Conservation (phyloP, 1,139 yeast species). For the Suhomyces kunorum region DNA sequence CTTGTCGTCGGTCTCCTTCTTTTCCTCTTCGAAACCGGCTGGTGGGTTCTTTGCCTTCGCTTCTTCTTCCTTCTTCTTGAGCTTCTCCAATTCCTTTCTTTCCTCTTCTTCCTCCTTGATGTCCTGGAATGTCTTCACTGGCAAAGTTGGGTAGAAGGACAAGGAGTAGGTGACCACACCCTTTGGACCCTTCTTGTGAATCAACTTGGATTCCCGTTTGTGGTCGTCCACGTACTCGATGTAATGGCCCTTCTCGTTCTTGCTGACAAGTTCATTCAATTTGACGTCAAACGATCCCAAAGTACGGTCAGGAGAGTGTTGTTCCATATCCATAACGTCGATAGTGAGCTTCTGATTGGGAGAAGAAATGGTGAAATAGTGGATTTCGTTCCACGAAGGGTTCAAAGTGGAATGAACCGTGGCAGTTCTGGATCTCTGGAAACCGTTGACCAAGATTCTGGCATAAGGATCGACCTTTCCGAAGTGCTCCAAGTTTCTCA, state of each 20-base stretch:
- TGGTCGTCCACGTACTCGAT: conserved; percentile 59
- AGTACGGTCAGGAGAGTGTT: conserved; percentile 74
- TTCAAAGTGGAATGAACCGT: conserved; percentile 66
- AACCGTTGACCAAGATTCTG: conserved; percentile 75
- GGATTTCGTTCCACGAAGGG: conserved; percentile 84
- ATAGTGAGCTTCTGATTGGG: conserved; percentile 78
- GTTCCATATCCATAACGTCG: conserved; percentile 92
- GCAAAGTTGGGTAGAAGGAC: conserved; percentile 79
- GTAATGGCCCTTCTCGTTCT: conserved; percentile 67
- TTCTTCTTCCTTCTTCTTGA: conserved; percentile 22
- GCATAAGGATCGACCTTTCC: conserved; percentile 94
- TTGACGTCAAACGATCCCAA: conserved; percentile 79
- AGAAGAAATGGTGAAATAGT: conserved; percentile 79
- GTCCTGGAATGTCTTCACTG: conserved; percentile 76
- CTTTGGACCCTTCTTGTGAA: conserved; percentile 74
- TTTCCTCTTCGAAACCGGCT: conserved; percentile 21
- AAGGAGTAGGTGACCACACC: conserved; percentile 74
- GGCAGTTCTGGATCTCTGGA: conserved; percentile 74
- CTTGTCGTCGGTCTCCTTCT: conserved; percentile 26
- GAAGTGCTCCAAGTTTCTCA: conserved; percentile 81
- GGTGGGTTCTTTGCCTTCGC: conserved; percentile 16
- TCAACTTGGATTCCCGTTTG: conserved; percentile 59
- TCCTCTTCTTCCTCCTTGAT: conserved; percentile 54
- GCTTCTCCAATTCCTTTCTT: conserved; percentile 31
- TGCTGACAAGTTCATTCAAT: conserved; percentile 64